phyloP scores from a whole-genome alignment of 345 rosid species.

The Geranium rotundifolium region DNA sequence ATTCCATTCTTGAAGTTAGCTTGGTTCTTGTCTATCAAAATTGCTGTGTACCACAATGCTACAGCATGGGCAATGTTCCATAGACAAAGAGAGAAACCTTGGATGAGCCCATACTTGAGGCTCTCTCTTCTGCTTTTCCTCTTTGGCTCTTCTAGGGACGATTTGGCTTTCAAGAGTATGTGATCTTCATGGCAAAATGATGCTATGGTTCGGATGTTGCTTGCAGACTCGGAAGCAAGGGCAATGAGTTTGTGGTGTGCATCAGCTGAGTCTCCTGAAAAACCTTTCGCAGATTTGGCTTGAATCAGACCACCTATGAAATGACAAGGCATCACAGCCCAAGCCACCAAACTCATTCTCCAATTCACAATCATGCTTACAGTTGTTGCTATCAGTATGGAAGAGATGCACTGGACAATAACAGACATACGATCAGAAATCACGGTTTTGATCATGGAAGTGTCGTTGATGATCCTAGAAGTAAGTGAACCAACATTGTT shows the following conservation, averaged over 20 bases:
- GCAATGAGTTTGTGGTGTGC: slow-evolving; percentile 31
- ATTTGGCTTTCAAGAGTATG: slow-evolving; percentile 31
- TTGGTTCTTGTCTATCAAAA: slow-evolving; percentile 23
- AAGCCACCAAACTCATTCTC: slow-evolving; percentile 58
- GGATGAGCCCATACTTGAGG: slow-evolving; percentile 46
- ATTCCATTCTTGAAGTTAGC: slow-evolving; percentile 35
- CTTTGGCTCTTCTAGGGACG: slow-evolving; percentile 22
- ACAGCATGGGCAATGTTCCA: slow-evolving; percentile 74
- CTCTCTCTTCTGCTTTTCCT: slow-evolving; percentile 30
- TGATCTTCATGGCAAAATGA: slow-evolving; percentile 56
- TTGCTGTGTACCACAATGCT: slow-evolving; percentile 54
- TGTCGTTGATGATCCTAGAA: slow-evolving; percentile 37
- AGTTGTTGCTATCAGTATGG: slow-evolving; percentile 49
- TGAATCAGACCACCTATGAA: slow-evolving; percentile 64
- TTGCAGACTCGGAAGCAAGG: slow-evolving; percentile 44
- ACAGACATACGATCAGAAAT: slow-evolving; percentile 63
- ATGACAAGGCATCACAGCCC: slow-evolving; percentile 84
- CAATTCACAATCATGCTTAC: slow-evolving; percentile 44
- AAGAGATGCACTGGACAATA: slow-evolving; percentile 53
- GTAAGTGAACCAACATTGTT: slow-evolving; percentile 38
- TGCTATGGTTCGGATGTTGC: slow-evolving; percentile 49
- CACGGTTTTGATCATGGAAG: slow-evolving; percentile 48
- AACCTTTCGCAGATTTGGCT: slow-evolving; percentile 60
- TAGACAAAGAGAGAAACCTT: slow-evolving; percentile 47
- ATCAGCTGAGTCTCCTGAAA: slow-evolving; percentile 42